Base-by-base conservation (phyloP, 345 rosid genomes). In the Eucalyptus paniculata region DNA sequence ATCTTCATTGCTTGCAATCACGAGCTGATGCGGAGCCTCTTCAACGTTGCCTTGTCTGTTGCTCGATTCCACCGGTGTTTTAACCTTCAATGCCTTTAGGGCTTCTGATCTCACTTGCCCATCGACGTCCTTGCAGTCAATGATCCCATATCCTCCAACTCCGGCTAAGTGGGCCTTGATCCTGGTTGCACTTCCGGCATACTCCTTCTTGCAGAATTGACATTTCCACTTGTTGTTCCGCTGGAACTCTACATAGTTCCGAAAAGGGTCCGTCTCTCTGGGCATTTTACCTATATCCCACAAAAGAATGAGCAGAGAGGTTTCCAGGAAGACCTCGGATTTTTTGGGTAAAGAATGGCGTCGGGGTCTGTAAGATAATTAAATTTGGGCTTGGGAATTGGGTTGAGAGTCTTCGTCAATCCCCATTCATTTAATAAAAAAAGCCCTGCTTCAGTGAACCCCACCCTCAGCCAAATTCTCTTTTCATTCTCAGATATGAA, bases 231-330 rank as follows among this genome's bases (percentile, higher is more conserved):
- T 2, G 3, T 50, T 6, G 7, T 15, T 6, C 1, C 0, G 51
- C 51, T 1, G 51, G 1, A 50, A 50, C 7, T 50, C 1, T 1
- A 50, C 53, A 15, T 15, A 15, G 0, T 15, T 5, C 53, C 18
- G 1, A 50, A 50, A 50, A 2, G 18, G 3, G 53, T 50, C 53
- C 7, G 6, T 2, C 6, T 50, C 53, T 50, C 53, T 50, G 0
- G 53, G 53, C 53, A 50, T 50, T 0, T 50, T 95, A 93, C 83
- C 91, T 96, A 62, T 93, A 92, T 0, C 89, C 91, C 13, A 86
- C 87, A 17, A 67, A 89, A 4, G 97, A 97, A 77, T 95, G 58
- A 92, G 92, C 92, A 9, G 9, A 56, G 2, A 56, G 5, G 13
- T 10, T 56, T 56, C 62, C 5, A 24, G 8, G 6, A 4, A 19